Evolutionary conservation across 306 rosid genomes (phyloP), one percentile per base, ranked within the genome.

Genomic region (Heteromeles arbutifolia): DNA sequence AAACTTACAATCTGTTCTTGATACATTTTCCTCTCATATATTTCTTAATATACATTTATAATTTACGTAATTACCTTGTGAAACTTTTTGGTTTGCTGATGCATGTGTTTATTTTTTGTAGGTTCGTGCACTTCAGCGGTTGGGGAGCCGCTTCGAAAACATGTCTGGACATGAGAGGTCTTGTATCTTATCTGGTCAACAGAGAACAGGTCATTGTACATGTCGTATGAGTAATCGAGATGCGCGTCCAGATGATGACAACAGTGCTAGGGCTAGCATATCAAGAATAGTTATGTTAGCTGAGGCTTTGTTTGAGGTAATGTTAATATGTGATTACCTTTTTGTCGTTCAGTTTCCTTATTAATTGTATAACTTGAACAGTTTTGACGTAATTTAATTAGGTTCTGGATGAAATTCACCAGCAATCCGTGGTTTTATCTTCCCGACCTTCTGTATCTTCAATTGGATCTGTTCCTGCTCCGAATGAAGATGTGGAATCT

Each of bases 321-420:
- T 25, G 65, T 75, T 63, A 31, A 41, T 77, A 62, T 61, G 66
- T 54, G 31, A 37, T 77, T 82, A 58, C 78, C 70, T 43, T 77
- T 68, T 73, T 41, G 70, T 63, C 70, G 15, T 75, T 45, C 59
- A 25, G 80, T 77, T 72, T 85, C 67, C 53, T 44, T 57, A 57
- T 68, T 74, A 68, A 29, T 87, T 85, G 87, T 84, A 52, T 85
- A 65, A 78, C 78, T 87, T 92, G 85, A 90, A 89, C 80, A 69
- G 56, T 82, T 80, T 87, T 43, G 80, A 79, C 85, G 72, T 85
- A 87, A 83, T 79, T 86, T 90, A 81, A 96, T 87, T 96, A 96
- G 99, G 99, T 96, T 90, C 97, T 96, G 98, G 99, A 96, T 96
- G 99, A 96, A 89, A 96, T 96, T 90, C 99, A 96, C 90, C 99